These are phyloP conservation scores for Taxawa tesnikishii DNA, from an alignment of 2,329 filamentous ascomycete genomes.

Conservation along the genomic window DNA sequence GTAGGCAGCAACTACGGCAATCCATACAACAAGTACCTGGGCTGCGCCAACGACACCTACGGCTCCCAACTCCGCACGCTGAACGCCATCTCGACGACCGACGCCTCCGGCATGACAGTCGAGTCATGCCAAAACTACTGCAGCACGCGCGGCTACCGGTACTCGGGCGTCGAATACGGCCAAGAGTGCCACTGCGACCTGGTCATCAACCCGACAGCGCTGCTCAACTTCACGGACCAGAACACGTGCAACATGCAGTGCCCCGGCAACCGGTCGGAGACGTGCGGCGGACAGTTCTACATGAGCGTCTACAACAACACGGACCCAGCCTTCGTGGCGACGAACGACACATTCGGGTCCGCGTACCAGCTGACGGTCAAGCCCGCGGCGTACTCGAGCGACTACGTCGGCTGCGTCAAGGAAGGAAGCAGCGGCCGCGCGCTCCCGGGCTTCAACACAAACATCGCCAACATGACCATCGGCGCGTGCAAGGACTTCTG, in stretches of 20 bases:
- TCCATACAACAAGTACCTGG: conserved; percentile 19
- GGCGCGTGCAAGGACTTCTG: conserved; percentile 44
- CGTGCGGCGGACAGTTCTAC: conserved; percentile 18
- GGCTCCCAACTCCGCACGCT: conserved; percentile 11
- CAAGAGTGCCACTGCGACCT: conserved; percentile 23
- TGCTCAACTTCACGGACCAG: conserved; percentile 12
- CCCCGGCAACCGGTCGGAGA: conserved; percentile 12
- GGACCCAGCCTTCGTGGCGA: conserved; percentile 13
- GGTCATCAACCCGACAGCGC: conserved; percentile 15
- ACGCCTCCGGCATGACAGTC: conserved; percentile 19
- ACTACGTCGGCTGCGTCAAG: conserved; percentile 47
- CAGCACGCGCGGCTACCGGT: conserved; percentile 14
- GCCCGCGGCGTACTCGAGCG: conserved; percentile 6
- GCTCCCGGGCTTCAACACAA: conserved; percentile 14
- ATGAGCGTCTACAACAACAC: conserved; percentile 21
- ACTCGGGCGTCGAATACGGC: conserved; percentile 19
- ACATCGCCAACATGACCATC: conserved; percentile 37
- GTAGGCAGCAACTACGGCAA: conserved; percentile 14
- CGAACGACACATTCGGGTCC: conserved; percentile 5
- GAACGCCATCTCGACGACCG: conserved; percentile 11
- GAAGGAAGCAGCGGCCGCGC: conserved; percentile 27
- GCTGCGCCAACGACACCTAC: conserved; percentile 22
- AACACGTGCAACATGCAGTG: conserved; percentile 15
- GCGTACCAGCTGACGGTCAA: conserved; percentile 6
- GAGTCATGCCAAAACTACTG: conserved; percentile 21